These are phyloP conservation scores for Kuraishia floccosa DNA, from an alignment of 805 yeast species.

Conservation along the genomic window DNA sequence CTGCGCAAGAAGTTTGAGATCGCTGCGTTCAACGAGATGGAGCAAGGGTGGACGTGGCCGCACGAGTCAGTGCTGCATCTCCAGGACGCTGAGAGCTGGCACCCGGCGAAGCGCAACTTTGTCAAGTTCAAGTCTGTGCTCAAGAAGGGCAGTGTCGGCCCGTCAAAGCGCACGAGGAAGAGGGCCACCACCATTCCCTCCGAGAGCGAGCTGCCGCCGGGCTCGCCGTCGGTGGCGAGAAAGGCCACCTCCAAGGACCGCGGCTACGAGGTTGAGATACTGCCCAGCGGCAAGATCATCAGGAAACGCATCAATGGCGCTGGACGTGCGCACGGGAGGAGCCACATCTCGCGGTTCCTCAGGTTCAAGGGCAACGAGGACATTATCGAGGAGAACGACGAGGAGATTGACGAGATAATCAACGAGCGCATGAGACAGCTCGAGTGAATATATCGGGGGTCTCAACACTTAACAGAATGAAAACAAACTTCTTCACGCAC, in stretches of 20 bases:
- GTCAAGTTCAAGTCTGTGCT: constrained; percentile 16
- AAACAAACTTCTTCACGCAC: too few species aligned
- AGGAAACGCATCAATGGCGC: constrained; percentile 15
- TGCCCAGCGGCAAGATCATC: constrained; percentile 67
- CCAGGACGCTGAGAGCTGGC: constrained; percentile 10
- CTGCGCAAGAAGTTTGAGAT: constrained; percentile 63
- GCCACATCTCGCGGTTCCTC: background rate
- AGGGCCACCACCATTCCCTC: constrained; percentile 36
- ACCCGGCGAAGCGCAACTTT: constrained; percentile 7
- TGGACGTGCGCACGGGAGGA: background rate
- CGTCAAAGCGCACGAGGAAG: constrained; percentile 26
- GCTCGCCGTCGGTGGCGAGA: constrained; percentile 23
- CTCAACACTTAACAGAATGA: too few species aligned
- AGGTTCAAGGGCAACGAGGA: background rate
- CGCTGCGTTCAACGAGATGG: constrained; percentile 60
- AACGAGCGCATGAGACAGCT: constrained; percentile 2
- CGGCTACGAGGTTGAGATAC: constrained; percentile 38
- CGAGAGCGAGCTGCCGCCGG: constrained; percentile 39
- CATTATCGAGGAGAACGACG: constrained; percentile 2
- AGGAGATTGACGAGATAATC: constrained; percentile 5
- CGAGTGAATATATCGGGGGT: too few species aligned
- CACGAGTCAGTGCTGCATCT: constrained; percentile 20
- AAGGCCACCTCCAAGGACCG: constrained; percentile 19
- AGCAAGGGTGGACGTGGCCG: constrained; percentile 67
- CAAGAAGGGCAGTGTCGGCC: constrained; percentile 20